Evolutionary conservation across 108 stramenopile genomes (phyloP), one percentile per base, ranked within the genome.

Genomic region (Stephanodiscus minutulus): DNA sequence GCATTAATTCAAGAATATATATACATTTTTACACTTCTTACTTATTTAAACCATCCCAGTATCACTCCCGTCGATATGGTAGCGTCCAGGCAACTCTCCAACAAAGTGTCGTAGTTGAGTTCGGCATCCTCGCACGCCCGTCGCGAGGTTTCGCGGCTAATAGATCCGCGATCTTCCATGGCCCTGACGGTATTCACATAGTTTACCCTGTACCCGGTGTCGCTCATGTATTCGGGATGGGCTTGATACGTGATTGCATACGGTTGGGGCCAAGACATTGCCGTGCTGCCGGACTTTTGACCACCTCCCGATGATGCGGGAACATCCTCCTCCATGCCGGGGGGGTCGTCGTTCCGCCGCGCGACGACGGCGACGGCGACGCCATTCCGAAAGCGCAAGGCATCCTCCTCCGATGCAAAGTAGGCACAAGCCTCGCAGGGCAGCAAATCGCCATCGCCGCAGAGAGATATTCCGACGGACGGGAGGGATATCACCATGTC

Each of bases 221-320:
- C 47, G 5, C 53, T 58, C 28, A 81, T 74, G 68, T 81, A 93
- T 64, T 93, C 92, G 7, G 89, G 90, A 67, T 93, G 92, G 0
- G 89, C 88, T 70, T 93, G 92, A 69, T 91, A 91, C 35, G 92
- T 87, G 56, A 89, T 68, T 17, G 87, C 84, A 47, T 83, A 86
- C 37, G 89, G 89, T n/a, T 31, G 63, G 17, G 52, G 25, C 8
- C 44, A 46, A 46, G 63, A 17, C n/a, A n/a, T n/a, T n/a, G n/a
- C n/a, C n/a, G n/a, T n/a, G n/a, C n/a, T n/a, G n/a, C n/a, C n/a
- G n/a, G n/a, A n/a, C n/a, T n/a, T n/a, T n/a, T n/a, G n/a, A n/a
- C n/a, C n/a, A n/a, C n/a, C n/a, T n/a, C n/a, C 44, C 33, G 4
- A n/a, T 55, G 29, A 22, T 17, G 28, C 25, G 18, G 25, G 25